phyloP scores from a whole-genome alignment of 2,329 filamentous ascomycete species.

The Thelonectria olida region DNA sequence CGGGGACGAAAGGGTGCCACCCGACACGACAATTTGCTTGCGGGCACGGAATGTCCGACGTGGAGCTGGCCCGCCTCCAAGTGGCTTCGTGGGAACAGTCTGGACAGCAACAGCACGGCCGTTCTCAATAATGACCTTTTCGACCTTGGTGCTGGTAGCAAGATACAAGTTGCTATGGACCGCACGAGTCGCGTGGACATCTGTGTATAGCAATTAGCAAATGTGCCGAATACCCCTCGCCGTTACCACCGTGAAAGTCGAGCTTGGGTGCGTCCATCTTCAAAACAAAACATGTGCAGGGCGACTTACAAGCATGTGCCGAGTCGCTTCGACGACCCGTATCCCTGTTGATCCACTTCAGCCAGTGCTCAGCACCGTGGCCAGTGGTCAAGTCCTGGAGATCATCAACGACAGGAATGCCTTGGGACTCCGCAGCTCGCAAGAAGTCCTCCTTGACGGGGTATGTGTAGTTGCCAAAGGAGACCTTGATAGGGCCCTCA shows the following conservation, averaged over 20 bases:
- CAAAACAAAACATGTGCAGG: too few relatives aligned
- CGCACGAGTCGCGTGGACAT: conserved; percentile 79
- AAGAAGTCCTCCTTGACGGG: conserved; percentile 86
- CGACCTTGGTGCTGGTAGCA: conserved; percentile 79
- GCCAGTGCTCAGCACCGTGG: conserved; percentile 81
- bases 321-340: conserved; percentile 19
- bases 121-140: conserved; percentile 79
- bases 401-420: conserved; percentile 78
- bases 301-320: conserved; percentile 17
- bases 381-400: conserved; percentile 75
- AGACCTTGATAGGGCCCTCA: conserved; percentile 84
- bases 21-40: conserved; percentile 78
- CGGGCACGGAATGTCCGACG: conserved; percentile 69
- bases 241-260: too few relatives aligned
- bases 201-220: conserved; percentile 58
- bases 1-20: conserved; percentile 78
- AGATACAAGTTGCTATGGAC: conserved; percentile 77
- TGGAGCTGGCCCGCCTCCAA: conserved; percentile 60
- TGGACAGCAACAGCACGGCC: conserved; percentile 77
- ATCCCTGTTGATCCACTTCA: conserved; percentile 85
- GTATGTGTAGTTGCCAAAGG: conserved; percentile 83
- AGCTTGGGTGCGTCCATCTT: too few relatives aligned
- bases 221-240: background rate
- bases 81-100: conserved; percentile 75
- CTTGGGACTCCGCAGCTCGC: conserved; percentile 75